Percentiles rank a stretch among this genome's conserved stretches.
phyloP scores from a whole-genome alignment of 495 filamentous ascomycete genomes.

The Astrothelium macrocarpum region DNA sequence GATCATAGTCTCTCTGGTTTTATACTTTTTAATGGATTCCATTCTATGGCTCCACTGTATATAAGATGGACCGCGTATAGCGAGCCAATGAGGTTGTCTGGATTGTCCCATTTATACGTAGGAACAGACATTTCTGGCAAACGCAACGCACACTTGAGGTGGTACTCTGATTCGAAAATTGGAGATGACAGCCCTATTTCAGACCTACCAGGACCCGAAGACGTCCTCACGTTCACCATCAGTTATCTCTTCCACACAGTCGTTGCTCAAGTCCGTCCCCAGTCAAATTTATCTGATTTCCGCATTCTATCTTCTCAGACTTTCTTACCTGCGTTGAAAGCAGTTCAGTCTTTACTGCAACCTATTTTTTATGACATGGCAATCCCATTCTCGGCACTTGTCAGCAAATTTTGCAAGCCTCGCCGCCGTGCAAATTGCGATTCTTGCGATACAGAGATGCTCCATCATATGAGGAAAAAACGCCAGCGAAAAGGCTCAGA shows the following conservation, averaged over 20 bases:
- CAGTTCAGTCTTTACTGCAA: not conserved
- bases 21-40: not conserved
- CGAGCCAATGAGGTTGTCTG: not conserved
- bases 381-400: too few species aligned
- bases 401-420: not conserved
- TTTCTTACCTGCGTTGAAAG: not conserved
- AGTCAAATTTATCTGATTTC: too few species aligned
- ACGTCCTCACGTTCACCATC: not conserved
- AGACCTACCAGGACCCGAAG: not conserved
- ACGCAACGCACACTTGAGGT: not conserved
- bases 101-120: not conserved
- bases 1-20: not conserved
- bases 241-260: not conserved
- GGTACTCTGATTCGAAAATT: not conserved
- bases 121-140: not conserved
- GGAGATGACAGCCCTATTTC: not conserved
- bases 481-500: not conserved
- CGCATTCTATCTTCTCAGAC: not conserved
- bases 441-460: not conserved
- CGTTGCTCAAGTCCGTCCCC: not conserved
- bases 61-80: not conserved
- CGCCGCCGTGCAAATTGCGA: not conserved
- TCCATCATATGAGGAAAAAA: not conserved
- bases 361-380: not conserved
- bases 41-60: not conserved